Conservation (phyloP, 768 basidiomycete species). For the Trametes gibbosa region DNA sequence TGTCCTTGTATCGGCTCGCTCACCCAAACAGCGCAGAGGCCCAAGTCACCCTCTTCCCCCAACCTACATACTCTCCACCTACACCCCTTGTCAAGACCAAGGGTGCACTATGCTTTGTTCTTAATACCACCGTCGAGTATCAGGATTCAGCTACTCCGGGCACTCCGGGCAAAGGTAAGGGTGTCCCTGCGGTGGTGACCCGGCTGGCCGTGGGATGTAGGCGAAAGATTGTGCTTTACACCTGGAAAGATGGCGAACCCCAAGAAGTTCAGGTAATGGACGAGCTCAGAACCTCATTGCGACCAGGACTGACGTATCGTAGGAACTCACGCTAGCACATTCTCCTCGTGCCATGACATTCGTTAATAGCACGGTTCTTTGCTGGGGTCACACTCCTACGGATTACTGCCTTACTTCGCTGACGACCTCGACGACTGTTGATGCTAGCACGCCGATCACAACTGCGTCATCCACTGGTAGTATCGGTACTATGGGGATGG, state of each 20-base stretch:
- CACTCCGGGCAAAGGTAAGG: conserved; percentile 31
- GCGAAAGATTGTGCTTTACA: conserved; percentile 79
- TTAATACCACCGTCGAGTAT: conserved; percentile 61
- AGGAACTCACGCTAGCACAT: conserved; percentile 86
- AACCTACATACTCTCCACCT: conserved; percentile 69
- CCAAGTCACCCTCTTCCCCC: conserved; percentile 68
- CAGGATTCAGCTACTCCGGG: conserved; percentile 25
- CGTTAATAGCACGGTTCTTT: conserved; percentile 54
- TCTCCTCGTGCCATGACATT: conserved; percentile 87
- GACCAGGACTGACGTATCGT: neutral
- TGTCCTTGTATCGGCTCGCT: neutral
- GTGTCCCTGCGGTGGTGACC: conserved; percentile 69
- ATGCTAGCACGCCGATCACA: conserved; percentile 45
- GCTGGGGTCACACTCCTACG: conserved; percentile 78
- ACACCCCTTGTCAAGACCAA: conserved; percentile 75
- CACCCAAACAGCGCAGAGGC: conserved; percentile 48
- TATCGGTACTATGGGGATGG: conserved; percentile 53
- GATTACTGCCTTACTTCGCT: conserved; percentile 76
- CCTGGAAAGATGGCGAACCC: conserved; percentile 82
- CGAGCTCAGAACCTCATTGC: neutral
- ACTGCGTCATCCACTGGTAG: conserved; percentile 37
- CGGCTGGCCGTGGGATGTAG: conserved; percentile 82
- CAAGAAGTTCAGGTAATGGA: conserved; percentile 62
- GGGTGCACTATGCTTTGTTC: conserved; percentile 78
- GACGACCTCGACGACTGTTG: conserved; percentile 52